Evolutionary conservation across 306 rosid genomes (phyloP), one percentile per base, ranked within the genome.

Genomic region (Sindora glabra): DNA sequence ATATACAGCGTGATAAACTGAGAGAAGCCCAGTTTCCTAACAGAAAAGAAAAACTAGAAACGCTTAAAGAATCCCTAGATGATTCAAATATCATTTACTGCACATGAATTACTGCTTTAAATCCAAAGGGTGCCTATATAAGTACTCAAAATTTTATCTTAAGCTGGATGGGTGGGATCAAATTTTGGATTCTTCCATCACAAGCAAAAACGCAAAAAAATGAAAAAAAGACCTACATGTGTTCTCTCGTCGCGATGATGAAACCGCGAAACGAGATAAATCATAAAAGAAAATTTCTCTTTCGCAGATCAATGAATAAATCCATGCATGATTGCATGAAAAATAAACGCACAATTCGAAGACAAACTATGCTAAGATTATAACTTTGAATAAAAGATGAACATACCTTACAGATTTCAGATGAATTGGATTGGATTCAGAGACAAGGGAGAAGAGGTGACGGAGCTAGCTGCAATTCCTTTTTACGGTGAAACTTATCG

Each of bases 361-460:
- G 36, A 65, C 19, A 51, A 59, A 63, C 27, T n/a, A n/a, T n/a
- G n/a, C n/a, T n/a, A n/a, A 41, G 6, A 14, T 15, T 10, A 22
- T 16, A 11, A 3, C 9, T 2, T 4, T 12, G 15, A 47, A 21
- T 1, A 22, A 47, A 12, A 48, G 30, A 13, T 0, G 0, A 47
- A 8, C n/a, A n/a, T n/a, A 25, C 10, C 44, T 22, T 39, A 41
- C 12, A 54, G 52, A 61, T 49, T 48, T 36, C 16, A 67, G 77
- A 68, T 30, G 63, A 59, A 56, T 45, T 72, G 56, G 59, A 50
- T 16, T 48, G 48, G 52, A 57, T 68, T 39, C n/a, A n/a, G n/a
- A n/a, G n/a, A n/a, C n/a, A n/a, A n/a, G n/a, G n/a, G n/a, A n/a
- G n/a, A n/a, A n/a, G n/a, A n/a, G n/a, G n/a, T n/a, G n/a, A n/a